Evolutionary conservation across 768 basidiomycete genomes (phyloP), one percentile per base, ranked within the genome.

Genomic region (Neoboletus magnificus): DNA sequence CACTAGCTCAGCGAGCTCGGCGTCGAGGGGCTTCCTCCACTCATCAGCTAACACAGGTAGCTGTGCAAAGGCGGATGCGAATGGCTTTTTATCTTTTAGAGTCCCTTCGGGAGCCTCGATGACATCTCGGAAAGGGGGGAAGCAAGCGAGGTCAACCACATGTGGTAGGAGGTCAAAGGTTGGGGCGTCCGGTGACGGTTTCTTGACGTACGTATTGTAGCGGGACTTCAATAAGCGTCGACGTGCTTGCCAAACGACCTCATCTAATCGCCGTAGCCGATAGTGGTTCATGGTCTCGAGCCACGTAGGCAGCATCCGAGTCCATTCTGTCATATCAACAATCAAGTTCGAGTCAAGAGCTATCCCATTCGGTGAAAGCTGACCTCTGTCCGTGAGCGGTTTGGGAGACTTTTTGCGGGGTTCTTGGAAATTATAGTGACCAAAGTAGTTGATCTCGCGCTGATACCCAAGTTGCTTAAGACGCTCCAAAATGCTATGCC

Each of bases 11-110:
- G 52, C 40, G 7, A 61, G 27, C n/a, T 54, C 55, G 15, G 13
- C 25, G 9, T 57, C 55, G 8, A 57, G 30, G 7, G 39, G 22
- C 35, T 48, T 43, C 25, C 13, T 61, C 61, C 59, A 62, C n/a
- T 35, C 18, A 1, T 30, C 46, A 22, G 44, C 50, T 3, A 54
- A 30, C 15, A 4, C 13, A 18, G 42, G 47, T 16, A 62, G 13
- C 22, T 61, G 48, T 22, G 41, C 35, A 44, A 62, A 54, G 2
- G 54, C 44, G 20, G 42, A 29, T 22, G 47, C 50, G 12, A 50
- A 59, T 2, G 48, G 37, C 40, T 46, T 33, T 11, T 22, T 11
- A 16, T 40, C 49, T 29, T 32, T 45, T 22, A 41, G 42, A 40
- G 18, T 18, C 25, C 15, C 55, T 18, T 53, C 51, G 1, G 55